Percentiles rank a stretch among this genome's conserved stretches.
These are phyloP conservation scores for Phanerochaete carnosa DNA, from an alignment of 768 basidiomycete genomes.

Conservation along the genomic window DNA sequence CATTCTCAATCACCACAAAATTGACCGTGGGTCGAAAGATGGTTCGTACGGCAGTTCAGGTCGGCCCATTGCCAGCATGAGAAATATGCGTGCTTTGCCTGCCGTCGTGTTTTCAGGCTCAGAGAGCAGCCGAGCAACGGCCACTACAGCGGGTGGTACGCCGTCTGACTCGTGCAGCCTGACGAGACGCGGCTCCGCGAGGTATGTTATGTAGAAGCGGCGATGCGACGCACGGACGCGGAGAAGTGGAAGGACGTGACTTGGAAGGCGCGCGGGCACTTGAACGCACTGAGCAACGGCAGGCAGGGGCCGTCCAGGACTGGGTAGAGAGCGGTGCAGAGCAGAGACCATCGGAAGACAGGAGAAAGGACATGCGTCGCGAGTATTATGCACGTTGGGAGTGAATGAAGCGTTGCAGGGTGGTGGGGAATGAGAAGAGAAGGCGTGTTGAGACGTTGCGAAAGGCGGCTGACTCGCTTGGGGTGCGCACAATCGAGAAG, in stretches of 20 bases:
- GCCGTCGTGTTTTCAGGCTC: not conserved
- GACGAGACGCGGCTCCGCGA: not conserved
- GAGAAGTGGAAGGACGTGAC: not conserved
- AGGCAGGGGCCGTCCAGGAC: not conserved
- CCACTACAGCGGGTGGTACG: not conserved
- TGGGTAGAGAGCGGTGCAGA: too few species aligned
- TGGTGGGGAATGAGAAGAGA: not conserved
- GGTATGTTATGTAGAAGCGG: not conserved
- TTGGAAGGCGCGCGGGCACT: not conserved
- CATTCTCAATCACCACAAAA: not conserved
- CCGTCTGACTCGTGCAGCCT: not conserved
- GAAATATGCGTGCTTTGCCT: not conserved
- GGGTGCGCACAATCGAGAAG: constrained; percentile 2
- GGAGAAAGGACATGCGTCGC: too few species aligned
- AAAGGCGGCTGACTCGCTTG: constrained; percentile 1
- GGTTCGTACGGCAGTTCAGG: not conserved
- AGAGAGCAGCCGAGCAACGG: not conserved
- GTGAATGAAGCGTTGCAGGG: not conserved
- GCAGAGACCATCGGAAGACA: too few species aligned
- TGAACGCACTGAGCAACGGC: not conserved
- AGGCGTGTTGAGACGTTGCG: not conserved
- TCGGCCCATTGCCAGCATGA: not conserved
- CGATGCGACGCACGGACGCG: not conserved
- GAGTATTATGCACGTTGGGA: not conserved
- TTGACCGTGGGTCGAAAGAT: not conserved